Base-by-base conservation (phyloP, 495 filamentous ascomycete genomes). In the Penicillium subrubescens region DNA sequence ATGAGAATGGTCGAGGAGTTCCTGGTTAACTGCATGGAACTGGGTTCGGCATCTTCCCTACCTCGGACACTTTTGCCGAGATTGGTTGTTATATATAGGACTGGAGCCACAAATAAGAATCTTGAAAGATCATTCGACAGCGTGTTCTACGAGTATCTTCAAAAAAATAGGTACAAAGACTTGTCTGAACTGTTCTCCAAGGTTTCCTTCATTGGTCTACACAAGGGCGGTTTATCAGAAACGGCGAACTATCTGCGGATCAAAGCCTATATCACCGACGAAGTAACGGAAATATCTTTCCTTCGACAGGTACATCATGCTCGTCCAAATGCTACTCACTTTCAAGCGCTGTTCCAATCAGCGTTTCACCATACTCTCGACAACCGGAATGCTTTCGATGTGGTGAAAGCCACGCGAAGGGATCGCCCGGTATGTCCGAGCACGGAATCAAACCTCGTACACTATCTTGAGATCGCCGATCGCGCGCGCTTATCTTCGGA, bases 61-160 rank as follows among this genome's bases (percentile, higher is more conserved):
- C 33, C 64, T 15, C 48, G 21, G 8, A 7, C 34, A n/a, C 23
- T 64, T 37, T 57, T 59, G 33, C 71, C 62, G 14, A 52, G 59
- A 25, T 37, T 69, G 1, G 63, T 73, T 25, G 51, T 66, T 39
- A 29, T 60, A 31, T 54, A 61, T 66, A 17, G 59, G 52, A 25
- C 39, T 62, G 21, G n/a, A 53, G 43, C 23, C 21, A 43, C 8
- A 50, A 5, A 7, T n/a, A 58, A 43, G 34, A 48, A 34, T 8
- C 31, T 8, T n/a, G 48, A 15, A 12, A 17, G 37, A 29, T 15
- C 19, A 15, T 46, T 8, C 52, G 29, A 33, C 23, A 33, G 60
- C 58, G 11, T 60, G 8, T 52, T 70, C 23, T 52, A 65, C 39
- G 8, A 43, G 15, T 34, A 35, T 31, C 29, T 70, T 54, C n/a